Evolutionary conservation across 805 yeast species (phyloP).

Genomic region (Starmerella powellii): DNA sequence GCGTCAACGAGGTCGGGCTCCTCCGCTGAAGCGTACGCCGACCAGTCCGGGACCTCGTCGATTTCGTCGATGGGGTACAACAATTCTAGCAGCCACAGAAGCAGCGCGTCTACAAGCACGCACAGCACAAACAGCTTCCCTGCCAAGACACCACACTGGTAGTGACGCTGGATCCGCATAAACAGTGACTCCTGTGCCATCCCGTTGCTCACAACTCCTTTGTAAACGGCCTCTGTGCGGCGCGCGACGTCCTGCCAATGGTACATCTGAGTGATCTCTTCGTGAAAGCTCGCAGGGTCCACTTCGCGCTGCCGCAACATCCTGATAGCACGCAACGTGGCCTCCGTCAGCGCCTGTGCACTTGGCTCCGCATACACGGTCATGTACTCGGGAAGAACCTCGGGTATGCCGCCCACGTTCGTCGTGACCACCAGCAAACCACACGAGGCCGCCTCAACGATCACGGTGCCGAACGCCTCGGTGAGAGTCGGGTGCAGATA

Average conservation of each 20-base stretch:
- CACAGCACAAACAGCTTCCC: constrained; percentile 74
- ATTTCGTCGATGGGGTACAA: not conserved
- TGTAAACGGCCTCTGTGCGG: constrained; percentile 75
- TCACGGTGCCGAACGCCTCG: constrained; percentile 94
- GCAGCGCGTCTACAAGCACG: constrained; percentile 63
- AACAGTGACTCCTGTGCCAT: constrained; percentile 41
- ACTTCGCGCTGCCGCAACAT: constrained; percentile 44
- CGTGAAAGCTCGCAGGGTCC: constrained; percentile 67
- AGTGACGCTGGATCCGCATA: constrained; percentile 49
- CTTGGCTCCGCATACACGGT: constrained; percentile 83
- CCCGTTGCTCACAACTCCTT: constrained; percentile 25
- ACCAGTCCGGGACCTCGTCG: constrained; percentile 2
- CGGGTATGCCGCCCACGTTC: constrained; percentile 94
- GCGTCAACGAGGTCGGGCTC: too few species aligned
- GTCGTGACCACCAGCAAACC: constrained; percentile 90
- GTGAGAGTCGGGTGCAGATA: constrained; percentile 88
- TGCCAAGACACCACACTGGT: constrained; percentile 60
- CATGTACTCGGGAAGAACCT: constrained; percentile 87
- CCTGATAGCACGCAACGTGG: constrained; percentile 59
- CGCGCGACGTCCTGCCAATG: constrained; percentile 84
- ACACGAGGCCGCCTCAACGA: constrained; percentile 96
- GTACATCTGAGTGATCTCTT: constrained; percentile 67
- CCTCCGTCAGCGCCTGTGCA: constrained; percentile 64
- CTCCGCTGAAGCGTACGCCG: too few species aligned
- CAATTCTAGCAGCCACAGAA: constrained; percentile 54